Conservation (phyloP, 768 basidiomycete species). For the Leccinum variicolor region DNA sequence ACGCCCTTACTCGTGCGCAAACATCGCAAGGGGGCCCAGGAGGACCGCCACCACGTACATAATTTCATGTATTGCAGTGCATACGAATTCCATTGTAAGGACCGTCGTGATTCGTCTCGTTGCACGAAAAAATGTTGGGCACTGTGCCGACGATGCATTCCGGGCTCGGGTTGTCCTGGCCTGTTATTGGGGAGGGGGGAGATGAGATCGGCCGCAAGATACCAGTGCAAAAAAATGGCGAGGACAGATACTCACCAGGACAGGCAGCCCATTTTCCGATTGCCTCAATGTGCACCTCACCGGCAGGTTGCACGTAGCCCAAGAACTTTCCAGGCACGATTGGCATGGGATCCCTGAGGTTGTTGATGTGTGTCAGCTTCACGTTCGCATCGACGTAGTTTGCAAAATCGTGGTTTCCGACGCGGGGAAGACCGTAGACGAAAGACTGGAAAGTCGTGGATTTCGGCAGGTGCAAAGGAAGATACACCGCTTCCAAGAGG, state of each 20-base stretch:
- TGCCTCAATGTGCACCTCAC: constrained; percentile 43
- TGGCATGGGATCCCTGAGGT: constrained; percentile 41
- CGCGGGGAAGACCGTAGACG: constrained; percentile 35
- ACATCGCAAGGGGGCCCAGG: background rate
- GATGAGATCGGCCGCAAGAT: background rate
- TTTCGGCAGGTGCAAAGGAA: constrained; percentile 31
- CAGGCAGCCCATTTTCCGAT: constrained; percentile 50
- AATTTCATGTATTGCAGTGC: background rate
- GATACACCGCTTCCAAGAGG: constrained; percentile 35
- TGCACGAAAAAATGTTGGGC: constrained; percentile 40
- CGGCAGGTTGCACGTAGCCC: constrained; percentile 37
- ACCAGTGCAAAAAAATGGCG: background rate
- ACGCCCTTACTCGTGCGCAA: too few relatives aligned
- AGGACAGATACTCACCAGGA: constrained; percentile 33
- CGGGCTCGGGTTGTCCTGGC: constrained; percentile 54
- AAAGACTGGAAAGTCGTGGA: constrained; percentile 27
- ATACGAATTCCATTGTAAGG: constrained; percentile 28
- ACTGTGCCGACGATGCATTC: constrained; percentile 23
- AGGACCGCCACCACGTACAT: background rate
- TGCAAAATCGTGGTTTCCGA: constrained; percentile 58
- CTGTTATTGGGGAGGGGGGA: constrained; percentile 23
- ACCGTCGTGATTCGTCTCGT: constrained; percentile 44
- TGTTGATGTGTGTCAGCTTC: constrained; percentile 50
- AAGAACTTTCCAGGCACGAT: constrained; percentile 30
- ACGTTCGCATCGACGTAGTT: constrained; percentile 47